phyloP scores from a whole-genome alignment of 345 rosid genomes.

The Microcos paniculata region DNA sequence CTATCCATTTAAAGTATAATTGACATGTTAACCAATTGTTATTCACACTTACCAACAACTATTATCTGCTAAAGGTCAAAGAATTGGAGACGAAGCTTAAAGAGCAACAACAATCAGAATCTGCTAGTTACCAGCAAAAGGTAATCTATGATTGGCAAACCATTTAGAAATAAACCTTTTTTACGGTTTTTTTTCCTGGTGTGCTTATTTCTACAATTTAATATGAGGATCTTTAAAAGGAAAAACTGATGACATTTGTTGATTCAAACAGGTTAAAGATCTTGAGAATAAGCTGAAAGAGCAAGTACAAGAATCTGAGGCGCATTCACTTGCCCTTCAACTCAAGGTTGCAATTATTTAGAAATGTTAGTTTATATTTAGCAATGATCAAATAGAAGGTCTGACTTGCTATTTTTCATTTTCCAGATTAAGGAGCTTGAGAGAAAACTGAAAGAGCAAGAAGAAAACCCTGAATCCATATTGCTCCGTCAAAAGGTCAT shows the following conservation, averaged over 20 bases:
- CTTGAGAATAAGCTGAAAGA: slow-evolving; percentile 72
- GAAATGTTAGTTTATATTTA: not conserved
- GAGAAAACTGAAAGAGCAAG: slow-evolving; percentile 51
- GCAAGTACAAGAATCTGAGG: slow-evolving; percentile 55
- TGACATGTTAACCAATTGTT: not conserved
- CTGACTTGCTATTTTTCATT: not conserved
- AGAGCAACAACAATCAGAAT: slow-evolving; percentile 60
- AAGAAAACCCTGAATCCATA: slow-evolving; percentile 48
- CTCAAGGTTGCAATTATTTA: slow-evolving; percentile 43
- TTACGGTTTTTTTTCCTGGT: not conserved
- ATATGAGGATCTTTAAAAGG: not conserved
- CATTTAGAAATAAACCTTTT: not conserved
- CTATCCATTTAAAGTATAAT: not conserved
- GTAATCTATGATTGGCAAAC: slow-evolving; percentile 26
- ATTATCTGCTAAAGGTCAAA: slow-evolving; percentile 47
- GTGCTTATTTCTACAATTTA: not conserved
- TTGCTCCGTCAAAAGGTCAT: slow-evolving; percentile 32
- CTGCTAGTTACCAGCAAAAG: slow-evolving; percentile 53
- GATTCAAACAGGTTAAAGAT: slow-evolving; percentile 55
- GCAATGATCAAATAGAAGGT: not conserved
- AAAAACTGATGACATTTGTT: not conserved
- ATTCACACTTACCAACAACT: slow-evolving; percentile 19
- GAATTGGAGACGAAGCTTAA: slow-evolving; percentile 70
- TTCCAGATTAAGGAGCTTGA: slow-evolving; percentile 69
- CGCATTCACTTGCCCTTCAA: slow-evolving; percentile 43